Evolutionary conservation across 2,329 filamentous ascomycete genomes (phyloP).

Genomic region (Venturia effusa): DNA sequence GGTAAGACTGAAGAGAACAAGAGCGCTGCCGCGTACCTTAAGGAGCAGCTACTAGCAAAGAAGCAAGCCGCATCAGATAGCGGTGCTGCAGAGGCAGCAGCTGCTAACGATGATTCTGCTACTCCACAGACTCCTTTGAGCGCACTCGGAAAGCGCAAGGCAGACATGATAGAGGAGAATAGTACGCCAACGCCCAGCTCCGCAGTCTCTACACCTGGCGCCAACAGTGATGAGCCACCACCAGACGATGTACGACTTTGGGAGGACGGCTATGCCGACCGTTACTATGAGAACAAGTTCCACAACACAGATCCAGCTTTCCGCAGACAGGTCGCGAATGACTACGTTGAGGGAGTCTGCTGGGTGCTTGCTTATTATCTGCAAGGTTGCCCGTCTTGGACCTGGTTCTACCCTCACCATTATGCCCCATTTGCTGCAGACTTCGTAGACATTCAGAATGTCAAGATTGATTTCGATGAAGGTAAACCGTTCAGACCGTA

Average conservation of each 20-base stretch:
- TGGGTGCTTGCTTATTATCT: conserved; percentile 98
- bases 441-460: conserved; percentile 71
- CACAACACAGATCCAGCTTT: conserved; percentile 73
- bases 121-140: conserved; percentile 32
- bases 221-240: conserved; percentile 47
- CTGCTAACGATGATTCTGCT: conserved; percentile 18
- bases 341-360: conserved; percentile 89
- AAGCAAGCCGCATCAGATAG: conserved; percentile 9
- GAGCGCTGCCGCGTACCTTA: conserved; percentile 81
- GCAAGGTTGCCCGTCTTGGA: conserved; percentile 96
- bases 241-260: conserved; percentile 80
- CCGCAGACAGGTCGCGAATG: conserved; percentile 73
- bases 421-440: conserved; percentile 96
- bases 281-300: conserved; percentile 97
- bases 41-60: conserved; percentile 59
- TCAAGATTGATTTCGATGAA: conserved; percentile 73
- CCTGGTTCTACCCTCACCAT: conserved; percentile 98
- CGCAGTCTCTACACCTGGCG: conserved; percentile 35
- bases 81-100: conserved; percentile 13
- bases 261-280: conserved; percentile 90
- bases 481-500: conserved; percentile 82
- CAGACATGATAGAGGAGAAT: conserved; percentile 52
- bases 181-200: conserved; percentile 48
- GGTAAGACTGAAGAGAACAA: conserved; percentile 80
- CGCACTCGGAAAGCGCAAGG: conserved; percentile 65